These are phyloP conservation scores for Phytophthora pluvialis DNA, from an alignment of 352 stramenopile species.

Conservation along the genomic window DNA sequence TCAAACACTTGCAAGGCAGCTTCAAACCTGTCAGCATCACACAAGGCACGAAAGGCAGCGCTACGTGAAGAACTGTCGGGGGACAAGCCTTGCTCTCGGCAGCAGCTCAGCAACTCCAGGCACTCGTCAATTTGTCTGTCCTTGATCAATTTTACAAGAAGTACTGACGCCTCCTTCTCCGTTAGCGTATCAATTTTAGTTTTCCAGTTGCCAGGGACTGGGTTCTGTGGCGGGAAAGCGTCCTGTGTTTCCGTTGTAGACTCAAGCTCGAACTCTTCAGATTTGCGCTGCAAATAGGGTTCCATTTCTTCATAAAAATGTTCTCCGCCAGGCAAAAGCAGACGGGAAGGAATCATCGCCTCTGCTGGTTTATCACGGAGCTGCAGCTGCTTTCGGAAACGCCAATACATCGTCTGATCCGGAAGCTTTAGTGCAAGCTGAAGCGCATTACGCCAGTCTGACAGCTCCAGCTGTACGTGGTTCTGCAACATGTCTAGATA, in stretches of 20 bases:
- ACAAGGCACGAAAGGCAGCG: too few species aligned
- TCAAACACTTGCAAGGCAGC: too few species aligned
- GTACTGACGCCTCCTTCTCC: too few species aligned
- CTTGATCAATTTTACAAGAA: too few species aligned
- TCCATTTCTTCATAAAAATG: neutral
- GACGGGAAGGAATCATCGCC: neutral
- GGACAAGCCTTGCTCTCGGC: too few species aligned
- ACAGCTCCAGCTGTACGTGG: neutral
- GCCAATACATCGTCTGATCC: constrained; percentile 1
- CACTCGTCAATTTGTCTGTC: too few species aligned
- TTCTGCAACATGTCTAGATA: constrained; percentile 1
- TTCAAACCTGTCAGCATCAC: too few species aligned
- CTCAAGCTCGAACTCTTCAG: neutral
- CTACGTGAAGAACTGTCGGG: neutral
- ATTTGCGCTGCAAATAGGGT: neutral
- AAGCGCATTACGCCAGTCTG: neutral
- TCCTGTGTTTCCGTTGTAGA: neutral
- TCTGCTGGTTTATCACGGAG: neutral
- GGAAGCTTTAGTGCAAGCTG: neutral
- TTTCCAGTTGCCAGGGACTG: neutral
- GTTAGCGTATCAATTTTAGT: neutral
- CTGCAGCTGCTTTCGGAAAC: neutral
- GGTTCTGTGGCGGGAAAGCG: neutral
- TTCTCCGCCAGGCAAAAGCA: neutral
- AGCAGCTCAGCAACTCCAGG: too few species aligned